Evolutionary conservation across 768 basidiomycete species (phyloP).

Genomic region (Zangia roseola): DNA sequence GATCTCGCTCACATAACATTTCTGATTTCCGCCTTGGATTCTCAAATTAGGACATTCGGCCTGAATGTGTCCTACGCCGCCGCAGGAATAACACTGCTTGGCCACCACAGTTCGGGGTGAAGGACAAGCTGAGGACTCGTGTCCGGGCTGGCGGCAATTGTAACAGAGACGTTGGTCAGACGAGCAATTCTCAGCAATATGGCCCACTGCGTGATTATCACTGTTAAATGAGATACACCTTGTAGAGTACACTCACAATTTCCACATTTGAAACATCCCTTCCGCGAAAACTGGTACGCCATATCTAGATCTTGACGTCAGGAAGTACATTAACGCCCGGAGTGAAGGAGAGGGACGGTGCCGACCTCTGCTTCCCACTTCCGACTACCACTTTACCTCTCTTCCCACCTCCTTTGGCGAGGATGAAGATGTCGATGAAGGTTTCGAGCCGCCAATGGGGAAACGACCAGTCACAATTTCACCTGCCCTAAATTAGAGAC

Average conservation of each 20-base stretch:
- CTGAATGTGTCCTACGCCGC: conserved; percentile 88
- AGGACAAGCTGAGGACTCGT: conserved; percentile 87
- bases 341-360: conserved; percentile 3
- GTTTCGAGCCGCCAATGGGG: conserved; percentile 19
- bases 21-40: conserved; percentile 65
- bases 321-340: conserved; percentile 18
- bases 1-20: conserved; percentile 72
- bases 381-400: conserved; percentile 64
- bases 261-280: conserved; percentile 93
- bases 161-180: conserved; percentile 90
- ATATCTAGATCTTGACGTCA: conserved; percentile 48
- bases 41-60: conserved; percentile 84
- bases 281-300: conserved; percentile 83
- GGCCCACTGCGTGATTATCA: conserved; percentile 60
- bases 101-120: conserved; percentile 78
- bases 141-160: conserved; percentile 93
- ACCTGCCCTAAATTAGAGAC: conserved; percentile 35
- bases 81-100: conserved; percentile 92
- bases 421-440: conserved; percentile 46
- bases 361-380: conserved; percentile 72
- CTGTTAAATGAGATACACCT: conserved; percentile 11
- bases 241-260: conserved; percentile 59
- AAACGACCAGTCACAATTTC: conserved; percentile 13
- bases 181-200: conserved; percentile 90
- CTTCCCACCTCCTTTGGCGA: conserved; percentile 65